Conservation (phyloP, 2,329 filamentous ascomycete genomes). For the Penicillium sp. region DNA sequence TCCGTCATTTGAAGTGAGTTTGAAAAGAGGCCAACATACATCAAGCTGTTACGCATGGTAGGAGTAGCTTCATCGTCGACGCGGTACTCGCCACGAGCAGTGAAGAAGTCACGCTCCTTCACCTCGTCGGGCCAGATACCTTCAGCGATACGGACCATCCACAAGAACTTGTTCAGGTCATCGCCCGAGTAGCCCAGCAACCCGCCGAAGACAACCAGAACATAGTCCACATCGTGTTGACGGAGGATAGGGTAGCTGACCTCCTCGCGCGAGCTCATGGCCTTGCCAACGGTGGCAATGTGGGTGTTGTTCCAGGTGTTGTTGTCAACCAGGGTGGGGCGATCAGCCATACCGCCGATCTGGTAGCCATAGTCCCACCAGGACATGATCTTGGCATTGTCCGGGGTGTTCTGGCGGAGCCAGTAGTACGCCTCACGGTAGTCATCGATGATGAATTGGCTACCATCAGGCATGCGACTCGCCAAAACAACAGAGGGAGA, state of each 20-base stretch:
- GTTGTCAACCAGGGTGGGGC: constrained; percentile 96
- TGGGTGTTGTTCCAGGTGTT: constrained; percentile 99
- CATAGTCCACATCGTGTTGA: constrained; percentile 97
- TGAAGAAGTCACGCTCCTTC: constrained; percentile 96
- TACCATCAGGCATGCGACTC: constrained; percentile 88
- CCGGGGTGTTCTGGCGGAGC: constrained; percentile 93
- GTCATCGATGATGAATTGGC: constrained; percentile 98
- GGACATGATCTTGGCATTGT: constrained; percentile 98
- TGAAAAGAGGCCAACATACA: constrained; percentile 63
- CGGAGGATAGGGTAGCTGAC: constrained; percentile 98
- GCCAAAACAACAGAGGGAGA: constrained; percentile 96
- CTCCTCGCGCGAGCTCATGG: constrained; percentile 96
- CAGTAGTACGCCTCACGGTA: constrained; percentile 99
- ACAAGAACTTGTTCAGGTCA: constrained; percentile 99
- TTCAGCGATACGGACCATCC: constrained; percentile 99
- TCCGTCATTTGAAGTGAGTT: background rate
- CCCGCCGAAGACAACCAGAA: constrained; percentile 95
- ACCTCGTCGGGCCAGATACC: constrained; percentile 99
- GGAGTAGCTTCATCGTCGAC: constrained; percentile 92
- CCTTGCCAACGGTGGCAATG: constrained; percentile 98
- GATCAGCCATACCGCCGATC: constrained; percentile 98
- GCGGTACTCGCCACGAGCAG: constrained; percentile 86
- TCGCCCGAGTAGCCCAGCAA: constrained; percentile 96
- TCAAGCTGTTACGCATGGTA: constrained; percentile 98
- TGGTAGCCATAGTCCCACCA: constrained; percentile 99